Percentiles rank a stretch among this genome's conserved stretches.
Evolutionary conservation across 352 stramenopile genomes (phyloP).

Genomic region (Discostella stelligera): DNA sequence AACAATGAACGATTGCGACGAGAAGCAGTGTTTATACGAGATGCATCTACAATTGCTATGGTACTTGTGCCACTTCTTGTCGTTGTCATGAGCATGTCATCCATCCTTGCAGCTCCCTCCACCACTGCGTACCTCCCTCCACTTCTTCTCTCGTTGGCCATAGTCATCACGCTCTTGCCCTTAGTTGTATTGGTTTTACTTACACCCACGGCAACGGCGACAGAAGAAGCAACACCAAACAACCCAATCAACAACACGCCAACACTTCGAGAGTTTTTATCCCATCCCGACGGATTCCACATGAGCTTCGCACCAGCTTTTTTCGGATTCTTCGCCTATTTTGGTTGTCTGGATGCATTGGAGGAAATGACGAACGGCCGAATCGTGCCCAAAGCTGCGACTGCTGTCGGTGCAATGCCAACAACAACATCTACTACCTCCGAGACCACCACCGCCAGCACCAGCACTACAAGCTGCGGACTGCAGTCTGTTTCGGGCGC

Average conservation of each 20-base stretch:
- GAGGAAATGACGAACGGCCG: conserved; percentile 49
- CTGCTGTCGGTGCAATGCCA: background rate
- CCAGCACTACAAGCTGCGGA: background rate
- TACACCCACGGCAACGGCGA: background rate
- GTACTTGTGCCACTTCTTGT: background rate
- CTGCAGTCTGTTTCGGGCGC: conserved; percentile 59
- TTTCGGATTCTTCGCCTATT: conserved; percentile 79
- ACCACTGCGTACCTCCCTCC: background rate
- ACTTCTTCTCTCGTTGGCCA: background rate
- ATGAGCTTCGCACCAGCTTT: conserved; percentile 72
- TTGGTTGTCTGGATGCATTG: conserved; percentile 60
- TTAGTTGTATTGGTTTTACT: background rate
- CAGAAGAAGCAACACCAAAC: background rate
- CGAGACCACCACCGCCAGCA: background rate
- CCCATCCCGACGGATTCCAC: conserved; percentile 58
- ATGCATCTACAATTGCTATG: background rate
- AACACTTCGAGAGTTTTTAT: conserved; percentile 64
- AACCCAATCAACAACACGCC: background rate
- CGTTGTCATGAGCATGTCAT: background rate
- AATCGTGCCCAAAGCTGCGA: conserved; percentile 19
- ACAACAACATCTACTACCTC: background rate
- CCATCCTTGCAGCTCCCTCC: background rate
- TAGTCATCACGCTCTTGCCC: background rate
- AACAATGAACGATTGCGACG: too few species aligned
- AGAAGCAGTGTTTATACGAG: background rate